Evolutionary conservation across 1,284 basidiomycete species (phyloP).

Genomic region (Trichosporon asahii): DNA sequence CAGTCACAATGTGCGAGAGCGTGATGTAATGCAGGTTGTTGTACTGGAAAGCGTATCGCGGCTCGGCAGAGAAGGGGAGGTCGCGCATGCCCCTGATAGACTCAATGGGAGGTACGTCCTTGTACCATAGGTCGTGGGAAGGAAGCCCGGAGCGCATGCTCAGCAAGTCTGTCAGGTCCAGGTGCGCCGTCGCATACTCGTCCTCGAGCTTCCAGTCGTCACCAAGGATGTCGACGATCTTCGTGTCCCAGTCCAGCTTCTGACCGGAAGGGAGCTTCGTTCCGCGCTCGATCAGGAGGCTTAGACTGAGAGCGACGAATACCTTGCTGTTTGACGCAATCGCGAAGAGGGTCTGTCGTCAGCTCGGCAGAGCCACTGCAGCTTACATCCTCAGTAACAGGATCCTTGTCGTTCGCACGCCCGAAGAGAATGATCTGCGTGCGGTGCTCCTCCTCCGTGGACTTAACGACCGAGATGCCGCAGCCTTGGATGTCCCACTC

Average conservation of each 20-base stretch:
- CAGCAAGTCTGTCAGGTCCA: slow-evolving; percentile 3
- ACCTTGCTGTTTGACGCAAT: slow-evolving; percentile 57
- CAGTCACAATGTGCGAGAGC: slow-evolving; percentile 30
- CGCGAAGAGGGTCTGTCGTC: slow-evolving; percentile 51
- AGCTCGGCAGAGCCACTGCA: neutral
- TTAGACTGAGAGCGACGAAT: slow-evolving; percentile 52
- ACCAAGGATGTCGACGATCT: slow-evolving; percentile 49
- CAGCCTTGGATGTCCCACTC: neutral
- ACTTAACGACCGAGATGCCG: neutral
- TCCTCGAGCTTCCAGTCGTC: slow-evolving; percentile 53
- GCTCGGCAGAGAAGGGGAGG: slow-evolving; percentile 33
- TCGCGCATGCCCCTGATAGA: slow-evolving; percentile 22
- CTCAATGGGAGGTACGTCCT: neutral
- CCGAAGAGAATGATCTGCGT: neutral
- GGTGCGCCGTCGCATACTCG: slow-evolving; percentile 38
- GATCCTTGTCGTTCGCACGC: neutral
- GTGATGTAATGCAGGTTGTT: slow-evolving; percentile 37
- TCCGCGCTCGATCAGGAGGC: slow-evolving; percentile 52
- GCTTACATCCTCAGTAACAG: neutral
- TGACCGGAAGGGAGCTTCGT: slow-evolving; percentile 43
- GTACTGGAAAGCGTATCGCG: slow-evolving; percentile 41
- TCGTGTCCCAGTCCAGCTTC: slow-evolving; percentile 50
- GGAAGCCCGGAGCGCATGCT: slow-evolving; percentile 39
- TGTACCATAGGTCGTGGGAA: slow-evolving; percentile 28
- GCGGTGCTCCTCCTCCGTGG: neutral